Evolutionary conservation across 2,329 filamentous ascomycete genomes (phyloP).

Genomic region (Aspergillus oerlinghausenensis): DNA sequence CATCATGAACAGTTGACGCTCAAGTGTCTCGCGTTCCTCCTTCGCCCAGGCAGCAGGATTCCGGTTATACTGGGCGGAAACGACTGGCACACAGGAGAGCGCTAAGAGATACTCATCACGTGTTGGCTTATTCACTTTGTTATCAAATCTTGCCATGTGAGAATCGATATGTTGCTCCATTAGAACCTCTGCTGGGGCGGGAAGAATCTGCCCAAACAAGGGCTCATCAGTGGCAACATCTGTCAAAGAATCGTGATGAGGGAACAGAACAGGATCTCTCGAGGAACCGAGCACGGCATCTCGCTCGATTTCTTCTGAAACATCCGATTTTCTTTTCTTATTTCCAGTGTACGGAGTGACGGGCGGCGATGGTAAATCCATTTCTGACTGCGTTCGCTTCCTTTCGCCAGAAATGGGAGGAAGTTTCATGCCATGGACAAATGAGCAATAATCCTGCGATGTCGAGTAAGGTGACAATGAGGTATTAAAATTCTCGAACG

Average conservation of each 20-base stretch:
- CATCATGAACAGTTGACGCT: conserved; percentile 39
- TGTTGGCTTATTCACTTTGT: conserved; percentile 40
- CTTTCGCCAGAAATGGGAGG: conserved; percentile 39
- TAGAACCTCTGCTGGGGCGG: conserved; percentile 32
- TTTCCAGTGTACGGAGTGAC: conserved; percentile 41
- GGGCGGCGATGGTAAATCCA: conserved; percentile 43
- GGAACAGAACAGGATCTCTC: conserved; percentile 41
- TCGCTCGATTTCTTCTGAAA: conserved; percentile 29
- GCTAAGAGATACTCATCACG: conserved; percentile 42
- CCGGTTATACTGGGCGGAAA: conserved; percentile 40
- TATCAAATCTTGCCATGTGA: conserved; percentile 39
- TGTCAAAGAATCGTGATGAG: conserved; percentile 31
- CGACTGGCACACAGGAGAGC: conserved; percentile 41
- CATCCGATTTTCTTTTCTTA: conserved; percentile 35
- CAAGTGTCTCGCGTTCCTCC: conserved; percentile 38
- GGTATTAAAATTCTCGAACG: conserved; percentile 45
- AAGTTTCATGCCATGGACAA: conserved; percentile 31
- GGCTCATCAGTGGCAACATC: conserved; percentile 36
- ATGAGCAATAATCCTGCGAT: conserved; percentile 22
- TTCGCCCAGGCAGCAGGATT: conserved; percentile 42
- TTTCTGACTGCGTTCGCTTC: conserved; percentile 40
- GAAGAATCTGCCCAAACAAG: conserved; percentile 36
- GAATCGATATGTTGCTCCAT: conserved; percentile 41
- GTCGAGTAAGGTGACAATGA: conserved; percentile 25
- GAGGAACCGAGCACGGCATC: conserved; percentile 23